These are phyloP conservation scores for Termitomyces heimii DNA, from an alignment of 768 basidiomycete species.

Conservation along the genomic window DNA sequence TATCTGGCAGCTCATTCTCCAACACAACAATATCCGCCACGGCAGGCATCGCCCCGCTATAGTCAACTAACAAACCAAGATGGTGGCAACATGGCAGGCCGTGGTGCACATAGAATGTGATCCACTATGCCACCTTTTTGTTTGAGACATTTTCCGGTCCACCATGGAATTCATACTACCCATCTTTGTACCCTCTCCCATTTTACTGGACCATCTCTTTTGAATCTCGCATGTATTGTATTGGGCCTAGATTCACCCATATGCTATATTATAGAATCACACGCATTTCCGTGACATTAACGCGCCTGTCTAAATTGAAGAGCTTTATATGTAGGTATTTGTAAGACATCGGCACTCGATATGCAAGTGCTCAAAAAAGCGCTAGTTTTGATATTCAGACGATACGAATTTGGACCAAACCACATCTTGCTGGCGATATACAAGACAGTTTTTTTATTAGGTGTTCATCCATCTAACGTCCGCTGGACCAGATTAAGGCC, in stretches of 20 bases:
- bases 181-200: background rate
- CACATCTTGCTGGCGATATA: too few species aligned
- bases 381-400: background rate
- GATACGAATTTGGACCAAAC: background rate
- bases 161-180: background rate
- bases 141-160: background rate
- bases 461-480: background rate
- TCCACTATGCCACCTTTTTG: background rate
- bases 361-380: background rate
- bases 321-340: background rate
- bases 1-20: constrained; percentile 6
- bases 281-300: background rate
- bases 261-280: constrained; percentile 1
- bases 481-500: too few species aligned
- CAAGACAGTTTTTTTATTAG: background rate
- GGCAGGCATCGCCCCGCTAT: constrained; percentile 22
- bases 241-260: background rate
- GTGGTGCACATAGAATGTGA: constrained; percentile 30
- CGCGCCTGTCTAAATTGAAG: background rate
- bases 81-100: constrained; percentile 31
- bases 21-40: constrained; percentile 21
- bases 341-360: background rate
- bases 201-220: background rate
- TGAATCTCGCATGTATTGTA: constrained; percentile 7
- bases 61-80: constrained; percentile 20